Base-by-base conservation (phyloP, 2,329 filamentous ascomycete genomes). In the Paraphoma chrysanthemicola region DNA sequence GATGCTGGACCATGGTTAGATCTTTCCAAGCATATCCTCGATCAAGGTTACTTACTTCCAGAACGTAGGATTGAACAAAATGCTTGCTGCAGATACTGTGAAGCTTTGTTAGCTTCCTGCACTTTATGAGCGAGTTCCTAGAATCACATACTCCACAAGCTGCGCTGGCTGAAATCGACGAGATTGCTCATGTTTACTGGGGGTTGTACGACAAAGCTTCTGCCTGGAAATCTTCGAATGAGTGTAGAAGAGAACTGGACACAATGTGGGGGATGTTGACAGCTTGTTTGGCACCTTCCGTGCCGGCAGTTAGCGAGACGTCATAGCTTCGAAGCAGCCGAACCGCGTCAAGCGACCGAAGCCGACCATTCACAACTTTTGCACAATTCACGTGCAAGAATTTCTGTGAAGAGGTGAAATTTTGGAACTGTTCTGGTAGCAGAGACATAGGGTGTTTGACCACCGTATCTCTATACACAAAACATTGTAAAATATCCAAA, bases 41-140 rank as follows among this genome's bases (percentile, higher is more conserved):
- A 17, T 54, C 17, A 49, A 36, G 39, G 43, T 39, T 44, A 62
- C 57, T 83, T 85, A 97, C 93, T 99, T 99, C 95, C 95, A 99
- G 79, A 97, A 98, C n/a, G 95, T 89, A 18, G 95, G 95, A 79
- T 99, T 99, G 80, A 99, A 98, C 47, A 89, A 85, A 79, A 99
- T 96, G 51, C 91, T 86, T 53, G 83, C 84, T 46, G 89, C 91
- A 66, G 92, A 91, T 67, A 95, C 93, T 97, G 60, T 64, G 11
- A 54, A 48, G 38, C 44, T 54, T n/a, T 12, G 29, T 54, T 44
- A 54, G 45, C 44, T 44, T 30, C 17, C 23, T 2, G 4, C 12
- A 14, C 5, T 12, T 14, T 33, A 48, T 18, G 33, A 14, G 17
- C 11, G 11, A 33, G 44, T 28, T 14, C 14, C 16, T 23, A 2